These are phyloP conservation scores for Uronychia binucleata DNA, from an alignment of 73 alveolate species.

Conservation along the genomic window DNA sequence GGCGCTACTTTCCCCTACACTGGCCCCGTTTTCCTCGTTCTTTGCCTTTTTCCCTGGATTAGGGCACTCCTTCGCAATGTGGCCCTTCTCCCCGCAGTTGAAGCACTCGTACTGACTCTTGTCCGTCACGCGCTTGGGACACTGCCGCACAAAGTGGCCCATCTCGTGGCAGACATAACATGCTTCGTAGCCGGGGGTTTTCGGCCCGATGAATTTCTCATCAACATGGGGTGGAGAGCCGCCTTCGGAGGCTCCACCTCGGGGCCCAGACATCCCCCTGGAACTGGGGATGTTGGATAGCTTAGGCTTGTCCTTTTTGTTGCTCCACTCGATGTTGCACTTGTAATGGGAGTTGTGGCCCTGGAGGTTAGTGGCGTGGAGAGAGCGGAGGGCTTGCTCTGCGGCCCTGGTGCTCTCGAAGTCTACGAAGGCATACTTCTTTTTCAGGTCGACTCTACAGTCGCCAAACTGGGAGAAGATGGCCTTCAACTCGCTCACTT, in stretches of 20 bases:
- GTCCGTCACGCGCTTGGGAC: slow-evolving; percentile 15
- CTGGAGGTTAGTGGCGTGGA: slow-evolving; percentile 5
- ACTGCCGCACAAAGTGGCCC: slow-evolving; percentile 2
- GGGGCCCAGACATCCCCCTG: not conserved
- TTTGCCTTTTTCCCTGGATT: not conserved
- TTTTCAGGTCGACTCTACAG: slow-evolving; percentile 13
- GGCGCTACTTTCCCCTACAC: not conserved
- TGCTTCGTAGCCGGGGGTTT: slow-evolving; percentile 1
- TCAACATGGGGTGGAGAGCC: not conserved
- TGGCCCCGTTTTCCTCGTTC: not conserved
- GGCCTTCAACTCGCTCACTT: not conserved
- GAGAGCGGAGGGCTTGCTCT: not conserved
- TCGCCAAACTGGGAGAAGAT: slow-evolving; percentile 6
- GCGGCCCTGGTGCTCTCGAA: slow-evolving; percentile 2
- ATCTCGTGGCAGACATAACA: slow-evolving; percentile 3
- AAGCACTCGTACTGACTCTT: slow-evolving; percentile 15
- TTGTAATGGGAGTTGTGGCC: not conserved
- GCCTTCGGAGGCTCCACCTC: not conserved
- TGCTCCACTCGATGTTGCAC: slow-evolving; percentile 23
- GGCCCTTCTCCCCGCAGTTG: slow-evolving; percentile 23
- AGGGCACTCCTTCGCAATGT: slow-evolving; percentile 18
- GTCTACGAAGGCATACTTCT: slow-evolving; percentile 9
- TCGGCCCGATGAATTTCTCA: not conserved
- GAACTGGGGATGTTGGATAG: not conserved
- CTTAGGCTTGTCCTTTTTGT: slow-evolving; percentile 9